Evolutionary conservation across 352 stramenopile genomes (phyloP).

Genomic region (Phytophthora ramorum): DNA sequence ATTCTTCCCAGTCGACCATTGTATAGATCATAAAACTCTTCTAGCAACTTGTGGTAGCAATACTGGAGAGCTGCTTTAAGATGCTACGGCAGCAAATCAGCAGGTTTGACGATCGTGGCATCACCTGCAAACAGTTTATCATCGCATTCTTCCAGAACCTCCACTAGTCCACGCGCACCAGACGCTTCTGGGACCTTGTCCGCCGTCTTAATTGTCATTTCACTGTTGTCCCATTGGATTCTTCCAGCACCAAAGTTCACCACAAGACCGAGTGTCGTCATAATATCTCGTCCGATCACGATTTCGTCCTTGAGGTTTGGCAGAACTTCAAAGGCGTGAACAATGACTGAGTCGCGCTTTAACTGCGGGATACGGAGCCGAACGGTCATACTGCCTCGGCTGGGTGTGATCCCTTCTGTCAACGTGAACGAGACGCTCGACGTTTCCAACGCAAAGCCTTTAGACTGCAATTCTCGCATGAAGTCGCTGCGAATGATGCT

Average conservation of each 20-base stretch:
- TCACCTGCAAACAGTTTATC: not conserved
- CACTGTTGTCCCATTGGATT: not conserved
- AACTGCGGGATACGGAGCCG: constrained; percentile 6
- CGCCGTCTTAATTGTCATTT: too few species aligned
- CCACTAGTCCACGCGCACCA: not conserved
- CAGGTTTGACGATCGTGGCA: not conserved
- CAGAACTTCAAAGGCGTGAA: constrained; percentile 14
- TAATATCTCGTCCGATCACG: constrained; percentile 1
- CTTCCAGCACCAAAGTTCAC: not conserved
- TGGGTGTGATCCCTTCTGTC: not conserved
- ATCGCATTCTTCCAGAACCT: not conserved
- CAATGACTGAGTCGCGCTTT: constrained; percentile 15
- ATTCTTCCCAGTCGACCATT: not conserved
- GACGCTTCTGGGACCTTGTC: too few species aligned
- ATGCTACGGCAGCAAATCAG: not conserved
- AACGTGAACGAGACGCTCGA: constrained; percentile 7
- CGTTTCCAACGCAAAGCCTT: not conserved
- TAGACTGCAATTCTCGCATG: not conserved
- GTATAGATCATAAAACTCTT: constrained; percentile 8
- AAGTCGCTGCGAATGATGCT: constrained; percentile 13
- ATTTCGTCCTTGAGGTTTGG: not conserved
- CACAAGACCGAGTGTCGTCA: constrained; percentile 1
- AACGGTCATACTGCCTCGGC: not conserved
- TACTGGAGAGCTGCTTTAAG: not conserved
- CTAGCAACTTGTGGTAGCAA: constrained; percentile 6